Conservation (phyloP, 805 yeast genomes). For the Wickerhamiella alocasiicola region DNA sequence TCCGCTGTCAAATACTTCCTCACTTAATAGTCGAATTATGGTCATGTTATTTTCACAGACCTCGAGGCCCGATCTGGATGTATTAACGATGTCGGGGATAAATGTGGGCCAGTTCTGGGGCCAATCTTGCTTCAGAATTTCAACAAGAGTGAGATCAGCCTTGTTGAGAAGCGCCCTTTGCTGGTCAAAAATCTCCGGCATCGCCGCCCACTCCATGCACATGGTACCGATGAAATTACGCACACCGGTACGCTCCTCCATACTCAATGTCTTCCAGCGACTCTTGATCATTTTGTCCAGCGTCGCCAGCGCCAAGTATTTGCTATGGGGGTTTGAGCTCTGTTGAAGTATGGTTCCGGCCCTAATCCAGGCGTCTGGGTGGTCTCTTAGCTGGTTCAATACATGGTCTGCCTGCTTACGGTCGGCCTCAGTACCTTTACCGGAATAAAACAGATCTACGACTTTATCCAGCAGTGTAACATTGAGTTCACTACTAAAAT, state of each 20-base stretch:
- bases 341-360: constrained; percentile 79
- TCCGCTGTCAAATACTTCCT: constrained; percentile 93
- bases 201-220: constrained; percentile 84
- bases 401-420: constrained; percentile 31
- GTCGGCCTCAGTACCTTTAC: constrained; percentile 51
- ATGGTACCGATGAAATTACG: constrained; percentile 87
- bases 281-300: constrained; percentile 81
- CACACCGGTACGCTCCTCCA: constrained; percentile 80
- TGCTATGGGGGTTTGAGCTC: constrained; percentile 71
- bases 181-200: constrained; percentile 53
- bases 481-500: constrained; percentile 76
- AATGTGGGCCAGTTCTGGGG: constrained; percentile 98
- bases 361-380: constrained; percentile 91
- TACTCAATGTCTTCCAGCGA: constrained; percentile 87
- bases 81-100: constrained; percentile 79
- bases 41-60: constrained; percentile 98
- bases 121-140: constrained; percentile 96
- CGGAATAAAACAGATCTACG: constrained; percentile 72
- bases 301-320: constrained; percentile 82
- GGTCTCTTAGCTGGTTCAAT: constrained; percentile 58
- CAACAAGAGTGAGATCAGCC: constrained; percentile 86
- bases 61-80: constrained; percentile 73
- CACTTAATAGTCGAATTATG: constrained; percentile 75
- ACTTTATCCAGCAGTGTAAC: constrained; percentile 66
- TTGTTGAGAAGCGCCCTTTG: constrained; percentile 82